Conservation (phyloP, 1,284 basidiomycete species). For the Ceratobasidium sp. region DNA sequence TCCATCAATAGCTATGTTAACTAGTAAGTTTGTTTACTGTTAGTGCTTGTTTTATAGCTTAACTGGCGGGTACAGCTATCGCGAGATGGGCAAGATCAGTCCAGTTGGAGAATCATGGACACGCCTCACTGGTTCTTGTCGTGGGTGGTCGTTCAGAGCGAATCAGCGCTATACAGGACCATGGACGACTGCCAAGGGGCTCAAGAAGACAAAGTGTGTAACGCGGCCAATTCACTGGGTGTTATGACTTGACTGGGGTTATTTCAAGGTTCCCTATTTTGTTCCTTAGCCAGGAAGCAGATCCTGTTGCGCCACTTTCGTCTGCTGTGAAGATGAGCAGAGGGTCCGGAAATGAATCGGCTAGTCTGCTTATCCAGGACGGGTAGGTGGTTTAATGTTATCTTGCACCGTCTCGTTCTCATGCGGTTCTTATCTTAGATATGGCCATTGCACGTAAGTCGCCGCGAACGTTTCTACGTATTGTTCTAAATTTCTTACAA, state of each 20-base stretch:
- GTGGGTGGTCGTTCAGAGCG: slow-evolving; percentile 37
- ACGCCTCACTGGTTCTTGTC: slow-evolving; percentile 27
- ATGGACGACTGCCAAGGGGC: slow-evolving; percentile 43
- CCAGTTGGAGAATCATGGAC: slow-evolving; percentile 43
- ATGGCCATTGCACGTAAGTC: too few species aligned
- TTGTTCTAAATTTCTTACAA: neutral
- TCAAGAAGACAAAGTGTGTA: slow-evolving; percentile 44
- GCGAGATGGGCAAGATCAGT: slow-evolving; percentile 39
- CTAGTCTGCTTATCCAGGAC: slow-evolving; percentile 45
- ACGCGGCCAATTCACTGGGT: neutral
- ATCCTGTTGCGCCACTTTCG: slow-evolving; percentile 48
- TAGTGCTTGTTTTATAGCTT: neutral
- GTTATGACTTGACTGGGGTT: neutral
- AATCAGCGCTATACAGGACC: slow-evolving; percentile 45
- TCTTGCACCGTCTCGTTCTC: slow-evolving; percentile 39
- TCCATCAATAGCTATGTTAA: neutral
- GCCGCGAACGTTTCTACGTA: too few species aligned
- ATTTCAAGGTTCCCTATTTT: slow-evolving; percentile 45
- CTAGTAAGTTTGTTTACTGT: slow-evolving; percentile 7
- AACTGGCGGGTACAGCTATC: neutral
- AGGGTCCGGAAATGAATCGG: slow-evolving; percentile 45
- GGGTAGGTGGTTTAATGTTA: slow-evolving; percentile 40
- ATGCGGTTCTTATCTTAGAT: neutral
- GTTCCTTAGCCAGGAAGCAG: slow-evolving; percentile 47
- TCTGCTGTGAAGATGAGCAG: slow-evolving; percentile 46